A percentile compares a stretch with the other conserved stretches of the same genome.
Evolutionary conservation across 1,284 basidiomycete species (phyloP).

Genomic region (Filobasidium uniguttulatum): DNA sequence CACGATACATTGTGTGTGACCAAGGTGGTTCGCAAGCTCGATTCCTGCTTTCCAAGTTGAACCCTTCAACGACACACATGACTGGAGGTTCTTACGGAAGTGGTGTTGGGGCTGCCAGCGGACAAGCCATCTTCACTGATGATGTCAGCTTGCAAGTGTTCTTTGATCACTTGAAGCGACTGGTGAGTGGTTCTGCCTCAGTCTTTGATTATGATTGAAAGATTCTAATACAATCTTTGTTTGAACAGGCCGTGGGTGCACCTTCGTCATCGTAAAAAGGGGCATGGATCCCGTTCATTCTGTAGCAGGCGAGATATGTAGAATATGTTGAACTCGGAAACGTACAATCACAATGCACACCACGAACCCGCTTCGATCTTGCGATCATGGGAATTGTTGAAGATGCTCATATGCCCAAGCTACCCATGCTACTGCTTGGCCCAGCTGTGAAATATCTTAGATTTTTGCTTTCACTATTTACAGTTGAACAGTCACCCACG

Average conservation of each 20-base stretch:
- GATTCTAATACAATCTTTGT: not conserved
- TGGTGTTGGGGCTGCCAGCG: conserved; percentile 53
- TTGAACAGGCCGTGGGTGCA: conserved; percentile 9
- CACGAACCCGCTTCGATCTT: no score
- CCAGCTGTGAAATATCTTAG: no score
- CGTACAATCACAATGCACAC: no score
- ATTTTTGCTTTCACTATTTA: no score
- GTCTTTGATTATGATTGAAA: not conserved
- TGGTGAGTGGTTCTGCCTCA: conserved; percentile 36
- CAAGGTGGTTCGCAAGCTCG: conserved; percentile 95
- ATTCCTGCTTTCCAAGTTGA: conserved; percentile 90
- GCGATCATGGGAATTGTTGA: no score
- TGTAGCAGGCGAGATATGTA: no score
- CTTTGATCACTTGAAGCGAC: conserved; percentile 74
- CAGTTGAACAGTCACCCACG: no score
- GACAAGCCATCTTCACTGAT: conserved; percentile 96
- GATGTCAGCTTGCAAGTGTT: conserved; percentile 91
- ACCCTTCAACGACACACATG: conserved; percentile 97
- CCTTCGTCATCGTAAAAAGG: not conserved
- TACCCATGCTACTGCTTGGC: no score
- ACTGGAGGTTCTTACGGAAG: conserved; percentile 50
- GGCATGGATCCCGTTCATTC: not conserved
- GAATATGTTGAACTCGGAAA: no score
- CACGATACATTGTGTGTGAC: conserved; percentile 94
- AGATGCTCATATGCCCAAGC: no score